Percentiles rank a stretch among this genome's conserved stretches.
These are phyloP conservation scores for Puccinia polysora DNA, from an alignment of 1,284 basidiomycete species.

Conservation along the genomic window DNA sequence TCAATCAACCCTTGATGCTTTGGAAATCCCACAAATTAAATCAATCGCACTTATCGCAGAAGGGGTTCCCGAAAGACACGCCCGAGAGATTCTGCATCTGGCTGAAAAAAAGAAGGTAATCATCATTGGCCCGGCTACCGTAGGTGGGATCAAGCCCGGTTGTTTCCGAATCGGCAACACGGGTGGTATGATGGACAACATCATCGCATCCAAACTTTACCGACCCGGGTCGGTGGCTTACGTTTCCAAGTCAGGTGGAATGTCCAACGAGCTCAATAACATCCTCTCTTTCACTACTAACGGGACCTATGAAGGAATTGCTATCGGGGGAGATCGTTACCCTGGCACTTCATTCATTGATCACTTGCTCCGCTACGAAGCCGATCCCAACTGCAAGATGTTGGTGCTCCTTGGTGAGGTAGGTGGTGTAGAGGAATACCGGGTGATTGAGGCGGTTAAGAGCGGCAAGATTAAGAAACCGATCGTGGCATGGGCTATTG, in stretches of 20 bases:
- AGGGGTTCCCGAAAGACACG: constrained; percentile 96
- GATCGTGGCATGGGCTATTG: constrained; percentile 98
- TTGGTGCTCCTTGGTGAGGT: constrained; percentile 97
- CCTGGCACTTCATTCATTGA: constrained; percentile 98
- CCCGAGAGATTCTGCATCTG: constrained; percentile 87
- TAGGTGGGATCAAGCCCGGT: constrained; percentile 98
- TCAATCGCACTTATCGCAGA: constrained; percentile 93
- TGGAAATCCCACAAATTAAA: constrained; percentile 66
- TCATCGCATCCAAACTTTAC: constrained; percentile 97
- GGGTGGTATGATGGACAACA: constrained; percentile 99
- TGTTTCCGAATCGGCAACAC: constrained; percentile 99
- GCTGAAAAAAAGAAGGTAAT: constrained; percentile 80
- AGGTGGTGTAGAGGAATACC: constrained; percentile 98
- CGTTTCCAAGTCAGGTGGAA: constrained; percentile 98
- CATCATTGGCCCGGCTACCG: constrained; percentile 96
- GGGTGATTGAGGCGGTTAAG: constrained; percentile 97
- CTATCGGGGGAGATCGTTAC: constrained; percentile 98
- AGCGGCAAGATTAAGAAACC: constrained; percentile 91
- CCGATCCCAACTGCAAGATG: constrained; percentile 96
- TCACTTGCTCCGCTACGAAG: constrained; percentile 94
- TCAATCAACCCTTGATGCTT: constrained; percentile 84
- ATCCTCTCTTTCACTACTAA: constrained; percentile 95
- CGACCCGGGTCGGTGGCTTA: constrained; percentile 95
- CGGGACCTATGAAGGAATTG: constrained; percentile 99
- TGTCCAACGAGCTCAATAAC: constrained; percentile 99